Conservation (phyloP, 1,284 basidiomycete genomes). For the Volvariella surrecta region DNA sequence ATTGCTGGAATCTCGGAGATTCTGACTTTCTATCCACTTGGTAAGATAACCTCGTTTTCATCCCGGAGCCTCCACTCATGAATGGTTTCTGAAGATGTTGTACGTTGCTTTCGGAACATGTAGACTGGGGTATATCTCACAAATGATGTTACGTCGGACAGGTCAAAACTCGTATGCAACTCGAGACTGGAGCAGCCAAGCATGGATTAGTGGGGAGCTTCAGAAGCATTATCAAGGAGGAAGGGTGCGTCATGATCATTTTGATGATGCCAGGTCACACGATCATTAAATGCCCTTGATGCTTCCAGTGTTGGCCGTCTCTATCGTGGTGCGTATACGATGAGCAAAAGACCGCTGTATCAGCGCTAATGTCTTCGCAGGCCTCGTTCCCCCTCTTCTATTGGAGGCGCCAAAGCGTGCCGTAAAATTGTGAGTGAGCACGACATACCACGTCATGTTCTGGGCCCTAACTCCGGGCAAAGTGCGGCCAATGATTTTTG, state of each 20-base stretch:
- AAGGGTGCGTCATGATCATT: slow-evolving; percentile 59
- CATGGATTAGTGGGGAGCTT: slow-evolving; percentile 81
- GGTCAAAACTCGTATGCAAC: slow-evolving; percentile 98
- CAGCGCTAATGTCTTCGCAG: slow-evolving; percentile 22
- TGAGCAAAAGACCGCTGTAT: slow-evolving; percentile 2
- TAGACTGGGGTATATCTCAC: slow-evolving; percentile 2
- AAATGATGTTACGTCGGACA: slow-evolving; percentile 18
- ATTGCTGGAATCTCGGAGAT: slow-evolving; percentile 89
- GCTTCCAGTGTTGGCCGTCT: slow-evolving; percentile 62
- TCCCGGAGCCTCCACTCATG: slow-evolving; percentile 4
- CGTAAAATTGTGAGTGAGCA: slow-evolving; percentile 87
- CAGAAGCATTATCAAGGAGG: slow-evolving; percentile 67
- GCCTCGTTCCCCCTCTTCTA: slow-evolving; percentile 89
- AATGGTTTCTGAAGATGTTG: slow-evolving; percentile 36
- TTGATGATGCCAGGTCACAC: slow-evolving; percentile 10
- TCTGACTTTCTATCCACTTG: slow-evolving; percentile 87
- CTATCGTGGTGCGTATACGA: slow-evolving; percentile 62
- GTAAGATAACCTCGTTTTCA: slow-evolving; percentile 33
- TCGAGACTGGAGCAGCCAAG: slow-evolving; percentile 75
- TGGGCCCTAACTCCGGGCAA: slow-evolving; percentile 2
- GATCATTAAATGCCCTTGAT: slow-evolving; percentile 12
- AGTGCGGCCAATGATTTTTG: slow-evolving; percentile 90
- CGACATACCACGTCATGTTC: no score
- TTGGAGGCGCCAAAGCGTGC: slow-evolving; percentile 98
- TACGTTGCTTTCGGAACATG: slow-evolving; percentile 22